A percentile compares a stretch with the other conserved stretches of the same genome.
These are phyloP conservation scores for Pholiota microspora DNA, from an alignment of 768 basidiomycete species.

Conservation along the genomic window DNA sequence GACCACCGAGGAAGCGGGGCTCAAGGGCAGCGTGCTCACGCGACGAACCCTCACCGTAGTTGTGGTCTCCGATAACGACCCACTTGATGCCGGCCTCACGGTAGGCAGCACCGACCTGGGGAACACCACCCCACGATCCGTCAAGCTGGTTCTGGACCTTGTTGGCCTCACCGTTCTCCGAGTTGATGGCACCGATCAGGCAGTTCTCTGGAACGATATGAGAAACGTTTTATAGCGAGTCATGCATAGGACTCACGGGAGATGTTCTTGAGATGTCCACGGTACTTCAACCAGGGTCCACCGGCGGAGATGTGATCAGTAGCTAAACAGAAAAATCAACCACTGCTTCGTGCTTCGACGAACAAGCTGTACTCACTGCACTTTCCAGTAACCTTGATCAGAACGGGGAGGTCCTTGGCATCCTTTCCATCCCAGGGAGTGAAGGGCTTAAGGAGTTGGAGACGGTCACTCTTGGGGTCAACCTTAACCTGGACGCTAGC, in stretches of 20 bases:
- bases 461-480: constrained; percentile 79
- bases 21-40: constrained; percentile 98
- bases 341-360: background rate
- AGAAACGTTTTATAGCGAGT: background rate
- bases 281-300: constrained; percentile 99
- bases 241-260: constrained; percentile 57
- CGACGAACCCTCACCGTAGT: constrained; percentile 98
- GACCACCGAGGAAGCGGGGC: constrained; percentile 91
- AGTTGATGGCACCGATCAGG: constrained; percentile 95
- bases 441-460: constrained; percentile 91
- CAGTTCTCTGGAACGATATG: constrained; percentile 71
- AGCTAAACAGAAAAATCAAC: constrained; percentile 34
- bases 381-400: constrained; percentile 99
- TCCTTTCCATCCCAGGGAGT: constrained; percentile 91
- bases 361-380: constrained; percentile 68
- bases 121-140: constrained; percentile 83
- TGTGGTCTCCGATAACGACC: constrained; percentile 95
- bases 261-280: constrained; percentile 98
- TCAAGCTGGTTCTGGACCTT: constrained; percentile 89
- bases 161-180: constrained; percentile 95
- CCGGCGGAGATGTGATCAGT: constrained; percentile 97
- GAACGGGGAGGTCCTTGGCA: constrained; percentile 80
- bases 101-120: constrained; percentile 84
- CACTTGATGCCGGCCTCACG: constrained; percentile 89
- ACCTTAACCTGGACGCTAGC: constrained; percentile 84